Evolutionary conservation across 2,329 filamentous ascomycete species (phyloP), one percentile per base, ranked within the genome.

Genomic region (Paraconiothyrium brasiliense): DNA sequence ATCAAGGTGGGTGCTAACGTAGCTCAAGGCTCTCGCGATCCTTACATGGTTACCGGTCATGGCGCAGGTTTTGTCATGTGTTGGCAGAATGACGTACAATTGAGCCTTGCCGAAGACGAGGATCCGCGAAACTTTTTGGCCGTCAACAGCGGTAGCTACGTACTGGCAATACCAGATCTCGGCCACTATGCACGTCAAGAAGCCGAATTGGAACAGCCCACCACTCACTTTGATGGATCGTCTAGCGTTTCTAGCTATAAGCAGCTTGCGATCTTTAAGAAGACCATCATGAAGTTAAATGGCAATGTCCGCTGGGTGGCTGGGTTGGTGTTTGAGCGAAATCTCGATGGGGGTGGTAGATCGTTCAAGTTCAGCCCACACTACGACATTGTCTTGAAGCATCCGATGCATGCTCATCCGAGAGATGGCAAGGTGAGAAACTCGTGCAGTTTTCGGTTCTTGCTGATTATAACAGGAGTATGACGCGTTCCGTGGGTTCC

Each of bases 41-140:
- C 95, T 2, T 99, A 99, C 76, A 87, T 92, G 62, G 90, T 99
- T 48, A 97, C 93, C 43, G 94, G 94, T 9, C 90, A 94, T 69
- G 95, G 95, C 43, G 94, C 94, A 37, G 95, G 95, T 4, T 97
- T 99, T 74, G 87, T 98, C 47, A 97, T 99, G 93, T 98, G 96
- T 77, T 99, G 94, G 94, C 90, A 95, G 56, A 96, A 93, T 71
- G 92, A 97, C 76, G 94, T 99, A 41, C 89, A 87, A 63, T 96
- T 93, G 88, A 91, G 90, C 62, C 89, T 99, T 55, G 91, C 94
- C 60, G 88, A 90, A 55, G 90, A 93, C 55, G 89, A 96, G 69
- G 92, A 99, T 71, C 94, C 95, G 0, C 92, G 92, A 74, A 90
- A 92, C 62, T 96, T 99, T 79, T 96, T 99, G 90, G 93, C 91